Evolutionary conservation across 2,329 filamentous ascomycete genomes (phyloP).

Genomic region (Apiospora rasikravindrae): DNA sequence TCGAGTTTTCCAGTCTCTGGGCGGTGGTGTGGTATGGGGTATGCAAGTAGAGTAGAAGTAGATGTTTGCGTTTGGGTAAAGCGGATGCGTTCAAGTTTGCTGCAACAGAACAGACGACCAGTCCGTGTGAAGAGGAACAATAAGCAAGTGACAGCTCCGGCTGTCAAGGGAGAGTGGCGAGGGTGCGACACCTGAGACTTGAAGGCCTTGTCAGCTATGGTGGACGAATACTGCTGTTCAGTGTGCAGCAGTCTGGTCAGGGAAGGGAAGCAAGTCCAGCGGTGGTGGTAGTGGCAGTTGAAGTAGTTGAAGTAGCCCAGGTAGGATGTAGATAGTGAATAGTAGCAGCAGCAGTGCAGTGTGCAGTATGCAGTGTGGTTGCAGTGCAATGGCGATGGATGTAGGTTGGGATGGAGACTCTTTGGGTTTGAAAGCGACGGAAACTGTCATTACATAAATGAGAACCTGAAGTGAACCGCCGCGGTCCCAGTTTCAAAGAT

Average conservation of each 20-base stretch:
- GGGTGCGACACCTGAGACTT: not conserved
- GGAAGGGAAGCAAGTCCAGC: not conserved
- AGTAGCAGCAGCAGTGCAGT: not conserved
- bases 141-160: constrained; percentile 1
- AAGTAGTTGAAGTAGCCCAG: not conserved
- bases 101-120: not conserved
- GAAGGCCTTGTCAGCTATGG: not conserved
- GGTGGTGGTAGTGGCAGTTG: not conserved
- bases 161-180: constrained; percentile 8
- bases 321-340: not conserved
- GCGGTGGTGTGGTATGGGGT: not conserved
- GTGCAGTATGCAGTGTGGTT: not conserved
- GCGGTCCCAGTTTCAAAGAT: constrained; percentile 16
- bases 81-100: constrained; percentile 1
- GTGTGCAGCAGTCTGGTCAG: not conserved
- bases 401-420: constrained; percentile 15
- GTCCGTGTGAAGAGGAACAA: constrained; percentile 6
- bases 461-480: not conserved
- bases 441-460: constrained; percentile 19
- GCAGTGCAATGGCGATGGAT: constrained; percentile 3
- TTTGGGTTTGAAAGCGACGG: constrained; percentile 17
- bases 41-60: not conserved
- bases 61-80: not conserved
- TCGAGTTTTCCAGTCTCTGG: constrained; percentile 6
- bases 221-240: not conserved